Conservation (phyloP, 1,284 basidiomycete genomes). For the Ceratobasidium sp. region DNA sequence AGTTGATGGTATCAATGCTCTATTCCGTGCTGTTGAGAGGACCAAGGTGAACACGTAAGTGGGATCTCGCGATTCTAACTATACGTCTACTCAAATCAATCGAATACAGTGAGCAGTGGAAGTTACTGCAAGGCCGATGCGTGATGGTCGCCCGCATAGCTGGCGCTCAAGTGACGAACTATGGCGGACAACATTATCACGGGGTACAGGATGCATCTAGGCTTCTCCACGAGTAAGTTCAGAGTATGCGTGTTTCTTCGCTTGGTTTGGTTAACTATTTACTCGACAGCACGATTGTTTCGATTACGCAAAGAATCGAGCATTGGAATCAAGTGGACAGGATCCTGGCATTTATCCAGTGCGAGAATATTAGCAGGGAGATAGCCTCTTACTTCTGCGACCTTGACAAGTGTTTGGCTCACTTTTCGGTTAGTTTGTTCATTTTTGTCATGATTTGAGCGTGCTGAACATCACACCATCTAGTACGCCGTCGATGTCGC, state of each 20-base stretch:
- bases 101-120: constrained; percentile 15
- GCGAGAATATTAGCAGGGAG: constrained; percentile 10
- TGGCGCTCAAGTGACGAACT: constrained; percentile 26
- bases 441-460: not conserved
- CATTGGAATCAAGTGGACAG: constrained; percentile 10
- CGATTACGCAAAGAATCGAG: not conserved
- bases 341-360: constrained; percentile 13
- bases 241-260: not conserved
- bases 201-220: not conserved
- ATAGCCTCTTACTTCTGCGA: not conserved
- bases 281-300: not conserved
- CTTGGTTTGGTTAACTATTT: not conserved
- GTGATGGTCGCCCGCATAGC: constrained; percentile 34
- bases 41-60: constrained; percentile 23
- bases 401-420: not conserved
- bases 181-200: constrained; percentile 20
- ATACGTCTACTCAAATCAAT: too few relatives aligned
- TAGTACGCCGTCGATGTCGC: constrained; percentile 14
- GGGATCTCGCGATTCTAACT: not conserved
- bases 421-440: constrained; percentile 7
- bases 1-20: constrained; percentile 5
- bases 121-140: constrained; percentile 20
- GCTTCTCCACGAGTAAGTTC: constrained; percentile 15
- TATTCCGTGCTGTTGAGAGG: constrained; percentile 28
- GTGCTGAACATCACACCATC: not conserved